Evolutionary conservation across 1,139 yeast genomes (phyloP), one percentile per base, ranked within the genome.

Genomic region (Nadsonia starkeyi-henricii): DNA sequence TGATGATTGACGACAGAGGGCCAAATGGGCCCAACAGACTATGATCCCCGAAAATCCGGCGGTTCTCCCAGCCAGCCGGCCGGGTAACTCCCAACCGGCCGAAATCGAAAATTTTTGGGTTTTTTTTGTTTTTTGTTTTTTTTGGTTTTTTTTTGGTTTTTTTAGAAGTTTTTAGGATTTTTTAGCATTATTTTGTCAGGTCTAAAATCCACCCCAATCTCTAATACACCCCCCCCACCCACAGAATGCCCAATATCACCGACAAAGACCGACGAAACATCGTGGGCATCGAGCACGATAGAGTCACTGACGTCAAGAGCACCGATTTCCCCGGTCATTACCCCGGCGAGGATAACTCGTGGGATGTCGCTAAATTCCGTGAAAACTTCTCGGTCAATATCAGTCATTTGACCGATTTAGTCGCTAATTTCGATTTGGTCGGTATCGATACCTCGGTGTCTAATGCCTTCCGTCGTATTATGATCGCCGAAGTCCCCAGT

Each of bases 401-500:
- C 55, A 74, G 75, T 58, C 56, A 62, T 44, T 69, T 82, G 56
- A 74, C 78, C 33, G 86, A 79, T 51, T 73, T 85, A 62, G 76
- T 75, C 45, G 88, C 91, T 53, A 88, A 85, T 64, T 91, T 91
- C 59, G 98, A 91, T 64, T 72, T 93, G 55, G 70, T 85, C 51
- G 82, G 86, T 57, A 70, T 89, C 47, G 98, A 91, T 63, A 85
- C 97, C 1, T 85, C 97, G 15, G 72, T 91, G 51, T 91, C 97
- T 47, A 91, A 91, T 70, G 97, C 98, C 0, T 88, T 91, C 69
- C 84, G 98, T 62, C 83, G 98, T 63, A 85, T 91, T 57, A 89
- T 91, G 96, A 80, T 91, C 53, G 78, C 96, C 1, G 98, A 91
- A 64, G 95, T 91, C 36, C 98, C 98, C 19, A 77, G 93, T 2